phyloP scores from a whole-genome alignment of 257 asterid species.

The Osmanthus fragrans region DNA sequence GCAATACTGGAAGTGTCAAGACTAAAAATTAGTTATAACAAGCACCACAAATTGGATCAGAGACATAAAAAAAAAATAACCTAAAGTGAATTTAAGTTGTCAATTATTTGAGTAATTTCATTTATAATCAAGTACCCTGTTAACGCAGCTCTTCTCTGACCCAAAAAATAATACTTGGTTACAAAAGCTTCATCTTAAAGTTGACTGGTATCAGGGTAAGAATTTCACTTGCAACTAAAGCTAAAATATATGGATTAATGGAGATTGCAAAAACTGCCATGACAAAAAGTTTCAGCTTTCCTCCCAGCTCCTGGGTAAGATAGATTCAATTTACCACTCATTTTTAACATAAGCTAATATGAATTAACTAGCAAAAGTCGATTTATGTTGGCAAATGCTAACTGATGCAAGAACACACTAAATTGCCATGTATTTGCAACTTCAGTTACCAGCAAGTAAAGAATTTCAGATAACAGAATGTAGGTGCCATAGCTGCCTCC shows the following conservation, averaged over 20 bases:
- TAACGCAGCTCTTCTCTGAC: neutral
- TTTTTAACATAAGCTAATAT: neutral
- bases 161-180: neutral
- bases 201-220: neutral
- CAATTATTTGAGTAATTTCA: no score
- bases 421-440: neutral
- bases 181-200: constrained; percentile 5
- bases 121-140: no score
- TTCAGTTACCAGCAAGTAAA: neutral
- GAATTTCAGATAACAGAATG: neutral
- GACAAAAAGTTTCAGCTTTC: neutral
- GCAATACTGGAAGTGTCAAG: constrained; percentile 9
- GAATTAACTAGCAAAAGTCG: neutral
- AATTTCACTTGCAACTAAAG: neutral
- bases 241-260: neutral
- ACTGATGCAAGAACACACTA: neutral
- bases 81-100: neutral
- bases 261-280: neutral
- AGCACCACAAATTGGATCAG: constrained; percentile 6
- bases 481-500: neutral
- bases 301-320: neutral
- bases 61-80: constrained; percentile 17
- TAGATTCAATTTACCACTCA: neutral
- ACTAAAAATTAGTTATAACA: constrained; percentile 9
- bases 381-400: neutral